Evolutionary conservation across 805 yeast species (phyloP).

Genomic region (Zygotorulaspora chibaensis): DNA sequence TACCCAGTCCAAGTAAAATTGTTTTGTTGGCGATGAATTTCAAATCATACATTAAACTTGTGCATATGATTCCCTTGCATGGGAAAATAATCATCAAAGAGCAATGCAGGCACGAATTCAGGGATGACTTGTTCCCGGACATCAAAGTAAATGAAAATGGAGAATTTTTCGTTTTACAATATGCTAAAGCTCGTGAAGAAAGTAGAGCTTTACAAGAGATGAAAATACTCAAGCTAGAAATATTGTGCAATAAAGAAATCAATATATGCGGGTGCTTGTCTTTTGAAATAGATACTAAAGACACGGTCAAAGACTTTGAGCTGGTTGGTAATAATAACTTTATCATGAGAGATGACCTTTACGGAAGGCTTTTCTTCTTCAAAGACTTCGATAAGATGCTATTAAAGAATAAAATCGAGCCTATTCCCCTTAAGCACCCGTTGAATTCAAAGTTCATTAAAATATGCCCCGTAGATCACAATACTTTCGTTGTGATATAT

Average conservation of each 20-base stretch:
- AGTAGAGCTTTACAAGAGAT: background rate
- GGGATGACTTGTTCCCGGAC: background rate
- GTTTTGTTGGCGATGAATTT: slow-evolving; percentile 15
- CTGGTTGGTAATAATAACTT: slow-evolving; percentile 16
- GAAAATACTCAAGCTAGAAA: slow-evolving; percentile 1
- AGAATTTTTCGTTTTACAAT: slow-evolving; percentile 8
- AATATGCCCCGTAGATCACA: slow-evolving; percentile 9
- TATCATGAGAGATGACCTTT: slow-evolving; percentile 6
- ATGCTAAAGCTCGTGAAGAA: background rate
- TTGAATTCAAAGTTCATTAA: slow-evolving; percentile 4
- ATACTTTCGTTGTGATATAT: slow-evolving; percentile 12
- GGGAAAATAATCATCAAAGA: slow-evolving; percentile 14
- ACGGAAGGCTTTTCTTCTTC: slow-evolving; percentile 12
- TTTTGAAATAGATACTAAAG: slow-evolving; percentile 8
- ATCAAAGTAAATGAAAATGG: slow-evolving; percentile 8
- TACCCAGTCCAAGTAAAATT: background rate
- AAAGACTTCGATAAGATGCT: slow-evolving; percentile 7
- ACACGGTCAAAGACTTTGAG: slow-evolving; percentile 14
- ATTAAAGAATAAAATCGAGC: background rate
- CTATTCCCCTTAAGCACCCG: slow-evolving; percentile 5
- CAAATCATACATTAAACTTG: slow-evolving; percentile 15
- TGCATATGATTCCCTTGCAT: slow-evolving; percentile 16
- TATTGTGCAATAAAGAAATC: slow-evolving; percentile 3
- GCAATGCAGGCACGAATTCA: slow-evolving; percentile 5
- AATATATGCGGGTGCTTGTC: background rate